Evolutionary conservation across 2,329 filamentous ascomycete species (phyloP).

Genomic region (Catunica adiposa): DNA sequence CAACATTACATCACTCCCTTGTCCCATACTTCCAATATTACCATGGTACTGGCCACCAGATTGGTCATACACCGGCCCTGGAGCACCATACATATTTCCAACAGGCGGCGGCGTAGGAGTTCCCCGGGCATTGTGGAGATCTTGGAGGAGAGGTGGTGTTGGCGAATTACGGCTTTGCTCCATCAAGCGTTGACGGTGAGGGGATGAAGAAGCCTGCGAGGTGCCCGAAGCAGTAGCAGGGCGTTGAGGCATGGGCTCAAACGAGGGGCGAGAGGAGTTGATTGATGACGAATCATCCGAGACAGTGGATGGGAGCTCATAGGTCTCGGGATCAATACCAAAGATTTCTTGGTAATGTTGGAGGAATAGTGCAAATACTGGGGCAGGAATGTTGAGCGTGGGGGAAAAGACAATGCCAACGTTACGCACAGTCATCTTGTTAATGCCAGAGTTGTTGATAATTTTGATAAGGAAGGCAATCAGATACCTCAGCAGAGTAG

Average conservation of each 20-base stretch:
- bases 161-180: slow-evolving; percentile 25
- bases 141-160: slow-evolving; percentile 32
- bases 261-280: slow-evolving; percentile 10
- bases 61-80: slow-evolving; percentile 26
- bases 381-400: slow-evolving; percentile 87
- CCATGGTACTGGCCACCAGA: slow-evolving; percentile 12
- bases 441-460: slow-evolving; percentile 73
- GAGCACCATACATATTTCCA: neutral
- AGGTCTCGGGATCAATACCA: slow-evolving; percentile 49
- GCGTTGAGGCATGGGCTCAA: slow-evolving; percentile 21
- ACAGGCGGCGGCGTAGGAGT: slow-evolving; percentile 27
- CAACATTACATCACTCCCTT: slow-evolving; percentile 11
- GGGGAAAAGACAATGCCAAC: slow-evolving; percentile 97
- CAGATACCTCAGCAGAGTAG: slow-evolving; percentile 65
- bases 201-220: slow-evolving; percentile 29
- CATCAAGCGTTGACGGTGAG: slow-evolving; percentile 33
- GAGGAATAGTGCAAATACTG: slow-evolving; percentile 83
- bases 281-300: slow-evolving; percentile 20
- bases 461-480: slow-evolving; percentile 82
- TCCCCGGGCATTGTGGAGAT: slow-evolving; percentile 20
- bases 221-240: slow-evolving; percentile 34
- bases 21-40: neutral
- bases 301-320: slow-evolving; percentile 35
- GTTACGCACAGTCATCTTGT: slow-evolving; percentile 98
- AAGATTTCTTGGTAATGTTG: slow-evolving; percentile 84